phyloP scores from a whole-genome alignment of 1,139 yeast genomes.

The Debaryomyces psychrophilus region DNA sequence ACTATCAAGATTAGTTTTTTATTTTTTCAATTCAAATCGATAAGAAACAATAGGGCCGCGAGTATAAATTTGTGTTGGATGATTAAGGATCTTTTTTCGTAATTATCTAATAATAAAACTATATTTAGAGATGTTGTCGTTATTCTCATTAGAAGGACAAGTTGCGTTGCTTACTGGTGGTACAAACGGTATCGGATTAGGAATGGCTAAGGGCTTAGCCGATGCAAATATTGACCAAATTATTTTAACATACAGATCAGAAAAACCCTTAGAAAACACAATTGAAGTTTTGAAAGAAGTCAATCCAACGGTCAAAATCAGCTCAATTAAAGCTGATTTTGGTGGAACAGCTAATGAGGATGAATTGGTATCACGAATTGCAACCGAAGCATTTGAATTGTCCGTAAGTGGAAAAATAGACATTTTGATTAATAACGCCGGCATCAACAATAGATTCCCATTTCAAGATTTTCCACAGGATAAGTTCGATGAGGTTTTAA shows the following conservation, averaged over 20 bases:
- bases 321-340: constrained; percentile 25
- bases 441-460: constrained; percentile 43
- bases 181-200: constrained; percentile 39
- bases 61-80: neutral
- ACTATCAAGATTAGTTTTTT: too few species aligned
- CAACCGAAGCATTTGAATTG: constrained; percentile 25
- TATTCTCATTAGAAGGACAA: constrained; percentile 37
- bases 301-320: constrained; percentile 25
- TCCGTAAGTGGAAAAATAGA: constrained; percentile 44
- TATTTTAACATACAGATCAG: constrained; percentile 29
- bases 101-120: too few species aligned
- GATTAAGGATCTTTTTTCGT: neutral
- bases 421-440: constrained; percentile 60
- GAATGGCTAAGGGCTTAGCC: constrained; percentile 38
- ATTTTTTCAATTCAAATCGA: neutral
- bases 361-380: constrained; percentile 15
- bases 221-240: constrained; percentile 35
- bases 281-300: constrained; percentile 21
- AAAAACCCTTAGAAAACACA: constrained; percentile 20
- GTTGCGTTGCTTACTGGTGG: constrained; percentile 42
- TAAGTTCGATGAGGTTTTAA: constrained; percentile 48
- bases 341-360: constrained; percentile 16
- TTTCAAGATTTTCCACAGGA: constrained; percentile 41
- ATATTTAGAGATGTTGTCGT: constrained; percentile 15
- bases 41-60: neutral